A percentile compares a stretch with the other conserved stretches of the same genome.
Conservation (phyloP, 148 eudicot species). For the Heliosperma pusillum region DNA sequence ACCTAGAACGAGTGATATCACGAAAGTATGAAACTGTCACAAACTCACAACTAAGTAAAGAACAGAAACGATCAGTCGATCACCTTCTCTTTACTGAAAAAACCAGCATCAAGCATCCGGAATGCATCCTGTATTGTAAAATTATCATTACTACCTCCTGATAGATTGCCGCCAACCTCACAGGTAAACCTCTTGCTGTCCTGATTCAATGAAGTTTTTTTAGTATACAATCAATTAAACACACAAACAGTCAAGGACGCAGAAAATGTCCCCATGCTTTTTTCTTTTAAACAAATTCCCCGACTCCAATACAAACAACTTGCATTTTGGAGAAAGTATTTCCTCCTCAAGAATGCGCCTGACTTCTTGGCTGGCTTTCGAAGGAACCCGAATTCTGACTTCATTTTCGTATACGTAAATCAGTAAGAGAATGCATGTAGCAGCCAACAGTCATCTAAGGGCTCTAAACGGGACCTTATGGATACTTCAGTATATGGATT, state of each 20-base stretch:
- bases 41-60: not conserved
- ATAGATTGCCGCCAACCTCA: conserved; percentile 21
- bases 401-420: not conserved
- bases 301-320: not conserved
- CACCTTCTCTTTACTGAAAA: conserved; percentile 62
- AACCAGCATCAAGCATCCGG: conserved; percentile 57
- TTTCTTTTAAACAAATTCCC: not conserved
- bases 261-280: not conserved
- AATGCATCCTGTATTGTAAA: conserved; percentile 37
- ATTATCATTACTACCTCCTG: conserved; percentile 18
- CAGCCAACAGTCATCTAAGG: not conserved
- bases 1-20: no score
- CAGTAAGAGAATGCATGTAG: not conserved
- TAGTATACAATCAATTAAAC: not conserved
- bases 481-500: no score
- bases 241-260: not conserved
- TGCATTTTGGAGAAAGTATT: not conserved
- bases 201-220: conserved; percentile 30
- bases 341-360: not conserved
- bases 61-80: conserved; percentile 9
- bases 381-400: not conserved
- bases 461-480: no score
- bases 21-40: no score
- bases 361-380: not conserved
- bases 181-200: conserved; percentile 38